Percentiles rank a stretch among this genome's conserved stretches.
These are phyloP conservation scores for Stagonosporopsis chrysanthemi DNA, from an alignment of 2,329 filamentous ascomycete genomes.

Conservation along the genomic window DNA sequence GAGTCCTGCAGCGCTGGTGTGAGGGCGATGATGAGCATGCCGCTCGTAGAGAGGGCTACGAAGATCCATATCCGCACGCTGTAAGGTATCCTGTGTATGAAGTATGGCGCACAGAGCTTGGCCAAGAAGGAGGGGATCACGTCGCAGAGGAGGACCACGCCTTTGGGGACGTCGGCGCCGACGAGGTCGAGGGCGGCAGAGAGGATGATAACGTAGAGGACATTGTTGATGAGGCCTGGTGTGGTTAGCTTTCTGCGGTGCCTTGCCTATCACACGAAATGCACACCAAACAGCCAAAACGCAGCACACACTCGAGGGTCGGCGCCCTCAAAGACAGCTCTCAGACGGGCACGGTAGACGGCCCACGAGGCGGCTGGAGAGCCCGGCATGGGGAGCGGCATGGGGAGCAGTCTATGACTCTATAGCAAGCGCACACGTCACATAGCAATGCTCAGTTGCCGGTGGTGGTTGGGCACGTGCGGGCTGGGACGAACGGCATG, in stretches of 20 bases:
- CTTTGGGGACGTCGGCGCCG: constrained; percentile 84
- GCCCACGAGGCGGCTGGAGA: constrained; percentile 73
- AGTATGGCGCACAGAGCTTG: constrained; percentile 90
- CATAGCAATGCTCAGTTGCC: not conserved
- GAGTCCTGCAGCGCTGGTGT: constrained; percentile 68
- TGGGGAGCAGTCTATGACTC: constrained; percentile 19
- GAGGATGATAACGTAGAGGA: constrained; percentile 96
- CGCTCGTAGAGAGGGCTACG: constrained; percentile 75
- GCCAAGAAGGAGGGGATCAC: constrained; percentile 88
- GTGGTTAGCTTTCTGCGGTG: not conserved
- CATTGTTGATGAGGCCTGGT: constrained; percentile 89
- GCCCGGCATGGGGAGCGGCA: constrained; percentile 63
- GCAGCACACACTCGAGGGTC: constrained; percentile 77
- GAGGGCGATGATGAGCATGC: constrained; percentile 89
- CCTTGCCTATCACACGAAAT: too few species aligned
- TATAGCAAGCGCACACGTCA: constrained; percentile 2
- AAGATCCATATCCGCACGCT: constrained; percentile 75
- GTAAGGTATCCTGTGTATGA: constrained; percentile 89
- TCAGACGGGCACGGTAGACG: constrained; percentile 72
- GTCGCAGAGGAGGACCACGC: constrained; percentile 89
- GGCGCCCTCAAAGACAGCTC: constrained; percentile 68
- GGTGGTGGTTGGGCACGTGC: constrained; percentile 20
- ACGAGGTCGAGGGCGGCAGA: constrained; percentile 95
- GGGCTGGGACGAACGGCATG: constrained; percentile 1
- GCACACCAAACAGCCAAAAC: constrained; percentile 96